A percentile compares a stretch with the other conserved stretches of the same genome.
Conservation (phyloP, 805 yeast species). For the Starmerella floricola region DNA sequence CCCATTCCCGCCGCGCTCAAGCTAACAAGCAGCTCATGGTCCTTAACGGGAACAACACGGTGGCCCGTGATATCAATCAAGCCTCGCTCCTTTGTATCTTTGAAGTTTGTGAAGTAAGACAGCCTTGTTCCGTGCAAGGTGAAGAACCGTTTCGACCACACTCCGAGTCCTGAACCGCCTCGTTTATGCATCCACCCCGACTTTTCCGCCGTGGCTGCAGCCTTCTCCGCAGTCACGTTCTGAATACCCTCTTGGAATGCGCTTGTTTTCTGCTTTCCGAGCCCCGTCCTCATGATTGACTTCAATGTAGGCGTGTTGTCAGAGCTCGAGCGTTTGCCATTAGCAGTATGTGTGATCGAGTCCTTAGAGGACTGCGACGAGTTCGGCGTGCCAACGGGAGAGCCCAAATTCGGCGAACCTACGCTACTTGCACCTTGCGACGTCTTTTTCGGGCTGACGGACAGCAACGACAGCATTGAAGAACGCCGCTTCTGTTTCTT, state of each 20-base stretch:
- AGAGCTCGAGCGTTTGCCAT: constrained; percentile 7
- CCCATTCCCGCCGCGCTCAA: constrained; percentile 89
- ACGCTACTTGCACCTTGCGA: background rate
- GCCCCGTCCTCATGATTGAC: constrained; percentile 27
- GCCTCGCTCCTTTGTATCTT: constrained; percentile 79
- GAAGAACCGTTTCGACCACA: constrained; percentile 82
- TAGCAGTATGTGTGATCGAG: background rate
- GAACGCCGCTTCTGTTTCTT: constrained; percentile 17
- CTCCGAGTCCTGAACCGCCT: constrained; percentile 71
- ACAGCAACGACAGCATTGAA: constrained; percentile 12
- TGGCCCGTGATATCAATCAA: constrained; percentile 93
- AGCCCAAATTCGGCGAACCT: background rate
- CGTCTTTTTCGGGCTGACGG: constrained; percentile 21
- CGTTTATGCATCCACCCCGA: constrained; percentile 96
- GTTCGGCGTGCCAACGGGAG: background rate
- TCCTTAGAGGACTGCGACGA: background rate
- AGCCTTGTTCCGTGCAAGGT: constrained; percentile 85
- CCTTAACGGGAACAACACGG: constrained; percentile 69
- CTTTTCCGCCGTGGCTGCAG: constrained; percentile 59
- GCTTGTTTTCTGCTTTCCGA: constrained; percentile 30
- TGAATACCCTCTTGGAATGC: constrained; percentile 67
- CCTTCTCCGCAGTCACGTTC: constrained; percentile 58
- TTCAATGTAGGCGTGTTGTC: constrained; percentile 10
- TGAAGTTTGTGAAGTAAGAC: constrained; percentile 69
- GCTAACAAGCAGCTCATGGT: constrained; percentile 67